Base-by-base conservation (phyloP, 768 basidiomycete species). In the Strobilomyces dryophilus region DNA sequence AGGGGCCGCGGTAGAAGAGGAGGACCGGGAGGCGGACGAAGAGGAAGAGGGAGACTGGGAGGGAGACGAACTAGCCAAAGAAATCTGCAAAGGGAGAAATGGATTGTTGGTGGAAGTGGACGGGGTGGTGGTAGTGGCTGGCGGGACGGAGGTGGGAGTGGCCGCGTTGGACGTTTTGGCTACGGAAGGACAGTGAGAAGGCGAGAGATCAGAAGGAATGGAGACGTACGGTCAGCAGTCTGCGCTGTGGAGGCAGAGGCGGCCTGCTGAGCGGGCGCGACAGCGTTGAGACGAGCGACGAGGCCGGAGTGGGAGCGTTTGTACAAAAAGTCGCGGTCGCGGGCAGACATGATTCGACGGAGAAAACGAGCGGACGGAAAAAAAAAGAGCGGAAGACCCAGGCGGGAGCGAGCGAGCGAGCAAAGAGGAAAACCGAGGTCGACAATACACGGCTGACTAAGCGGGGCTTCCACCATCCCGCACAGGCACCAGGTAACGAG, bases 341-440 rank as follows among this genome's bases (percentile, higher is more conserved):
- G 57, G n/a, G 43, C 43, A n/a, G 48, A 47, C 55, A 63, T 66
- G 44, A 20, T 15, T n/a, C 27, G 52, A 27, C 27, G 5, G 27
- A 27, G 8, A 8, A 63, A 64, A 69, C 27, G 65, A 71, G 50
- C 41, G 67, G 52, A 50, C 10, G 4, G 14, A 21, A 0, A 51
- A 66, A 70, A 18, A 66, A 68, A 52, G n/a, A n/a, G n/a, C 36
- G 67, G 29, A 56, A 4, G 18, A 27, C 48, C 59, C 39, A 45
- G 31, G 8, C 15, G n/a, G 36, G 35, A 40, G 37, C 1, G 37
- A n/a, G 8, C 37, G n/a, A 8, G 18, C 18, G 18, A 37, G 34
- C 14, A 15, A 36, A 17, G 35, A 36, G 12, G 35, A 32, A 45
- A 45, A 31, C 29, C n/a, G n/a, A n/a, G n/a, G n/a, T 37, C 5